Evolutionary conservation across 495 filamentous ascomycete species (phyloP).

Genomic region (Talaromyces trachyspermus): DNA sequence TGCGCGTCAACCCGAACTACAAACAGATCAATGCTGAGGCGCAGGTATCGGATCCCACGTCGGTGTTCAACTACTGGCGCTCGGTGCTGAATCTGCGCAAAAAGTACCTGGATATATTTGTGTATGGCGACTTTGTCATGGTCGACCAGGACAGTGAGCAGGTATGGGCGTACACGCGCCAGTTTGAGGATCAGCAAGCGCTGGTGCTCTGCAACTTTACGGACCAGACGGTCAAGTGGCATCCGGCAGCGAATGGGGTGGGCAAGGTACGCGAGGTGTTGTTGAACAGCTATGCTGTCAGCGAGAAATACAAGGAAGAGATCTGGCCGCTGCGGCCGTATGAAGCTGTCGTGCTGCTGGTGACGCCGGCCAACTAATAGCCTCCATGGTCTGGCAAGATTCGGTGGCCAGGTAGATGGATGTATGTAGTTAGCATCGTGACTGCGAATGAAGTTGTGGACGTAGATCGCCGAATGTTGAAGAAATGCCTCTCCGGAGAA

Average conservation of each 20-base stretch:
- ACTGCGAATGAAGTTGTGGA: too few species aligned
- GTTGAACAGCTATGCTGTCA: conserved; percentile 33
- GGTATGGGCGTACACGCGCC: conserved; percentile 41
- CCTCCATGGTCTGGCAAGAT: too few species aligned
- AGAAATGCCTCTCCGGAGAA: too few species aligned
- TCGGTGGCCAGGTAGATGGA: too few species aligned
- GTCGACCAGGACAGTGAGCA: conserved; percentile 37
- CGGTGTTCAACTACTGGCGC: conserved; percentile 46
- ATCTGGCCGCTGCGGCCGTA: conserved; percentile 34
- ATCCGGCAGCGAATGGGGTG: conserved; percentile 28
- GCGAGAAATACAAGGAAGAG: conserved; percentile 14
- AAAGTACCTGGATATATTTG: conserved; percentile 47
- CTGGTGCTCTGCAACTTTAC: conserved; percentile 49
- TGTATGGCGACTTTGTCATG: conserved; percentile 53
- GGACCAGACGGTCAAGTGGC: conserved; percentile 30
- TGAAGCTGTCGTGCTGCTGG: conserved; percentile 29
- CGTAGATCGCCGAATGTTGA: too few species aligned
- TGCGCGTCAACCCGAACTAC: conserved; percentile 52
- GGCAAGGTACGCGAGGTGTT: conserved; percentile 27
- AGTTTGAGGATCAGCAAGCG: conserved; percentile 33
- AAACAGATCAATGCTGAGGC: conserved; percentile 41
- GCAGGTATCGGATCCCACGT: conserved; percentile 37
- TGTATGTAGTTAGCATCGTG: too few species aligned
- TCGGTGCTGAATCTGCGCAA: conserved; percentile 47
- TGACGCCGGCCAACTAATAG: too few species aligned